Evolutionary conservation across 108 stramenopile genomes (phyloP), one percentile per base, ranked within the genome.

Genomic region (Parmales sp.): DNA sequence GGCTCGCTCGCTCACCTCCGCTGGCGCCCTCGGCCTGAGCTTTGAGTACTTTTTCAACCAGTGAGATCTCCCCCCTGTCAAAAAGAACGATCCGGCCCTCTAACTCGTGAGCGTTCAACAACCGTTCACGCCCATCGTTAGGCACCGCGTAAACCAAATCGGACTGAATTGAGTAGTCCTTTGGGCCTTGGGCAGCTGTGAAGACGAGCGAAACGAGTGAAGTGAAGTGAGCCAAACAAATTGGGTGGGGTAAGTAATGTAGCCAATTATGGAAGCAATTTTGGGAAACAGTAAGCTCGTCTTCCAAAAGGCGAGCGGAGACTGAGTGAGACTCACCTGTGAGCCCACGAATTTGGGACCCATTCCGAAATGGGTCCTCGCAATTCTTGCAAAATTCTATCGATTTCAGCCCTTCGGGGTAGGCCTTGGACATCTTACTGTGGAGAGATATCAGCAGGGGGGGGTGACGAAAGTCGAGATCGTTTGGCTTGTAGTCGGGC

Each of bases 311-410:
- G n/a, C n/a, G n/a, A n/a, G n/a, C n/a, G n/a, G n/a, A n/a, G n/a
- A n/a, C n/a, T n/a, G n/a, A n/a, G n/a, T n/a, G n/a, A n/a, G n/a
- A n/a, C n/a, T n/a, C n/a, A n/a, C n/a, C n/a, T n/a, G n/a, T n/a
- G n/a, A n/a, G n/a, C n/a, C n/a, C n/a, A n/a, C n/a, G n/a, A n/a
- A n/a, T n/a, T n/a, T n/a, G n/a, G n/a, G n/a, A n/a, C n/a, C n/a
- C n/a, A n/a, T n/a, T n/a, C n/a, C n/a, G n/a, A n/a, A n/a, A n/a
- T 16, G 54, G 54, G 20, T 60, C 29, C 5, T 20, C 54, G 54
- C 54, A 60, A 26, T 31, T 31, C 54, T 60, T 60, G 54, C 54
- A 60, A 34, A 60, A 13, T 20, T 60, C 54, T 3, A 60, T 31
- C 54, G 54, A 20, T 16, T 34, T 26, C 54, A 60, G 8, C 2